A percentile compares a stretch with the other conserved stretches of the same genome.
Evolutionary conservation across 352 stramenopile species (phyloP).

Genomic region (Phytophthora niederhauseri): DNA sequence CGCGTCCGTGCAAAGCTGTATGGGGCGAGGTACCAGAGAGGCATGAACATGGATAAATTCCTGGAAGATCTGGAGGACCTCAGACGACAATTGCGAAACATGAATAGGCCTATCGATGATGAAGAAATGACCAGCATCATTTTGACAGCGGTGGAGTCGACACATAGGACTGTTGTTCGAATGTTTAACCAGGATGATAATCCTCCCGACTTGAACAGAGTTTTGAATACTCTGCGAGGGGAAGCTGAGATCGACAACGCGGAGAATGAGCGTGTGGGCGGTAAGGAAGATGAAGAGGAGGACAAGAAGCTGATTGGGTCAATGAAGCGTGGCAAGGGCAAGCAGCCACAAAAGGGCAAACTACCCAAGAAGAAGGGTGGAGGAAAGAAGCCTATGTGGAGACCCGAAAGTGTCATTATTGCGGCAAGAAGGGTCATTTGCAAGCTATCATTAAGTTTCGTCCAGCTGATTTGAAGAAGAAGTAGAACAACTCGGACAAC

Average conservation of each 20-base stretch:
- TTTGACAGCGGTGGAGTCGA: neutral
- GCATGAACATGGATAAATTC: constrained; percentile 8
- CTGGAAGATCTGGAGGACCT: constrained; percentile 2
- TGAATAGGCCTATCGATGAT: neutral
- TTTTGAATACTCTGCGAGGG: constrained; percentile 5
- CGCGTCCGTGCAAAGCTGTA: constrained; percentile 1
- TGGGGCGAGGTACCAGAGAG: neutral
- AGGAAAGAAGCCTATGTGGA: too few species aligned
- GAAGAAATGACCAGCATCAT: constrained; percentile 9
- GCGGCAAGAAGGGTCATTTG: neutral
- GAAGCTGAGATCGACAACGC: constrained; percentile 5
- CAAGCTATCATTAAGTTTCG: neutral
- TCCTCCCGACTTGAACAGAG: constrained; percentile 1
- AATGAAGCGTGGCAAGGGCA: too few species aligned
- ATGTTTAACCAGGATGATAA: constrained; percentile 4
- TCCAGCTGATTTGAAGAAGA: neutral
- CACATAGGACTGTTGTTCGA: neutral
- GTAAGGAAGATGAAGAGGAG: too few species aligned
- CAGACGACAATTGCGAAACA: neutral
- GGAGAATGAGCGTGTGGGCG: neutral
- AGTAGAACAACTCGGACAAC: neutral
- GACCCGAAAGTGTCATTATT: neutral
- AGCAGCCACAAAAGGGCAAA: too few species aligned
- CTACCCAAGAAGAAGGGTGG: too few species aligned
- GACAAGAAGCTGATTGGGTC: too few species aligned